Conservation (phyloP, 2,329 filamentous ascomycete genomes). For the Epicoccum sorghinum region DNA sequence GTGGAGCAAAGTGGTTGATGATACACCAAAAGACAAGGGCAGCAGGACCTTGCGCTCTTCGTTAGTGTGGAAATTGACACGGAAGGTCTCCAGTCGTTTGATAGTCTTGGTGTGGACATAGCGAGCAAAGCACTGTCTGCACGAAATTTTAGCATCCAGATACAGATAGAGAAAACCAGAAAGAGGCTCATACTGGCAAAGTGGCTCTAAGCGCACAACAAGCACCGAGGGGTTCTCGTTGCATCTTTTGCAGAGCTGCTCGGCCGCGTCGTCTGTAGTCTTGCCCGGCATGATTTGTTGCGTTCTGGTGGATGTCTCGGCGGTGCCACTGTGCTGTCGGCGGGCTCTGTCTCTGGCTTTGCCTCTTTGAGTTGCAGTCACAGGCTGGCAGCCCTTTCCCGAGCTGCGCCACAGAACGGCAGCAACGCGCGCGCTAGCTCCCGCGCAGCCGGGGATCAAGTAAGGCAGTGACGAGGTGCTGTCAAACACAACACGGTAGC, state of each 20-base stretch:
- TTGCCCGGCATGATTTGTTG: conserved; percentile 43
- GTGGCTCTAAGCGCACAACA: conserved; percentile 62
- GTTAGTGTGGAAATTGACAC: conserved; percentile 56
- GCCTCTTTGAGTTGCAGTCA: no score
- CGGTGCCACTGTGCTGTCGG: neutral
- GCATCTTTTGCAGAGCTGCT: conserved; percentile 62
- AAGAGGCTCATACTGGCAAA: conserved; percentile 60
- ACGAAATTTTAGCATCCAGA: conserved; percentile 19
- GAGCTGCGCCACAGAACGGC: conserved; percentile 9
- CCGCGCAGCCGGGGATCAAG: conserved; percentile 9
- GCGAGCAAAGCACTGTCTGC: conserved; percentile 74
- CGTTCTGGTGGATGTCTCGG: conserved; percentile 8
- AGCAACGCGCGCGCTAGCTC: neutral
- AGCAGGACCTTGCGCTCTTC: conserved; percentile 67
- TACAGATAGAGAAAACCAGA: neutral
- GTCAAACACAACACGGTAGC: conserved; percentile 21
- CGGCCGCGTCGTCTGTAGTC: conserved; percentile 19
- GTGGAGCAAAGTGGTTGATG: conserved; percentile 77
- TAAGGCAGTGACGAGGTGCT: conserved; percentile 31
- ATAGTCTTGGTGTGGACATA: conserved; percentile 81
- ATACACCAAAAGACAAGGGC: conserved; percentile 82
- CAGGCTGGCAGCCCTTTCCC: neutral
- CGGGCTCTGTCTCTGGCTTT: neutral
- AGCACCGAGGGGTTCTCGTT: conserved; percentile 57
- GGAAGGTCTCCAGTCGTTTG: conserved; percentile 75